Evolutionary conservation across 129 eudicot genomes (phyloP), one percentile per base, ranked within the genome.

Genomic region (Chrysanthemum lavandulifolium): DNA sequence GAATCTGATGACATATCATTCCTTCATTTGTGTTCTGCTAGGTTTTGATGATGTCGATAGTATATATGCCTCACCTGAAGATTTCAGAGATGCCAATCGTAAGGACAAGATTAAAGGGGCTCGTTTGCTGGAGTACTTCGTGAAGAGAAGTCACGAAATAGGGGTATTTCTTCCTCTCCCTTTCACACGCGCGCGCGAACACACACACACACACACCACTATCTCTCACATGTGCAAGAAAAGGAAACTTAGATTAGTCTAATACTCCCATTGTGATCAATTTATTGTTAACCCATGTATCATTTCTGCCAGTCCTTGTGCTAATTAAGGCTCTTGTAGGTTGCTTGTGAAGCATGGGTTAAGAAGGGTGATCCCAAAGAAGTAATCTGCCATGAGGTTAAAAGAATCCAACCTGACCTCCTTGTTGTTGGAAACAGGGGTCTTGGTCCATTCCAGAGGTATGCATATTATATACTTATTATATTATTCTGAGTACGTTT

Each of bases 361-460:
- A 87, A 87, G 80, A 86, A 72, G 75, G 99, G 99, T 71, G 97
- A 88, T 67, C 83, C 99, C 2, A 88, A 88, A 71, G 99, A 95
- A 78, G 83, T 84, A 50, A 88, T 94, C 78, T 88, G 96, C 82
- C 91, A 79, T 72, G 99, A 90, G 80, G 97, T 84, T 60, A 81
- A 75, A 68, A 89, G 91, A 54, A 84, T 88, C 60, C 82, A 79
- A 36, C 97, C 99, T 63, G 99, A 90, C 77, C 84, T 95, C 45
- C 94, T 95, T 58, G 96, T 95, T 56, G 91, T 95, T 0, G 99
- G 99, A 64, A 81, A 86, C 87, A 75, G 99, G 78, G 97, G 97
- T 47, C 99, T 95, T 71, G 96, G 97, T 69, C 99, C 99, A 61
- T 95, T 90, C 79, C 97, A 90, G 72, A 90, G 89, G 99, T 90